Evolutionary conservation across 495 filamentous ascomycete species (phyloP).

Genomic region (Xylaria bambusicola): DNA sequence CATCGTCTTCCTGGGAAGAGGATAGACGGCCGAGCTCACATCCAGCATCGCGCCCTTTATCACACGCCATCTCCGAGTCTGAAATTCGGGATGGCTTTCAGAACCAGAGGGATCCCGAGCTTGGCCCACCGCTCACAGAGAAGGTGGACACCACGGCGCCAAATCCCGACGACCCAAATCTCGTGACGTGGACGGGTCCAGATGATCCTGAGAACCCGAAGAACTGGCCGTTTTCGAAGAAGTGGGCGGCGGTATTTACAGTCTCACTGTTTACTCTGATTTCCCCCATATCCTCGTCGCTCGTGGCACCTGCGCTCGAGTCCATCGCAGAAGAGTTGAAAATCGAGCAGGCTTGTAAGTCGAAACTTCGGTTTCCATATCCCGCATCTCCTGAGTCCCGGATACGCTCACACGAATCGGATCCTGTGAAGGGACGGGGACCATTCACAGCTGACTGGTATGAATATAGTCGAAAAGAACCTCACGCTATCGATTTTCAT

Average conservation of each 20-base stretch:
- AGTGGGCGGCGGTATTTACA: slow-evolving; percentile 66
- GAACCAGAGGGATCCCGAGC: slow-evolving; percentile 31
- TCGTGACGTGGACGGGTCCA: slow-evolving; percentile 46
- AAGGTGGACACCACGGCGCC: slow-evolving; percentile 23
- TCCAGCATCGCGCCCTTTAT: slow-evolving; percentile 22
- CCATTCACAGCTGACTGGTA: slow-evolving; percentile 6
- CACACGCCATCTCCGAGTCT: slow-evolving; percentile 18
- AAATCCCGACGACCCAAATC: slow-evolving; percentile 28
- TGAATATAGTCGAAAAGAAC: slow-evolving; percentile 48
- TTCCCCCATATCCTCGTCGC: slow-evolving; percentile 65
- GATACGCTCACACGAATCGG: too few species aligned
- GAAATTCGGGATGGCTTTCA: slow-evolving; percentile 36
- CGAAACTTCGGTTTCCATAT: slow-evolving; percentile 2
- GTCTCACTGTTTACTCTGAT: slow-evolving; percentile 68
- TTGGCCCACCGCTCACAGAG: slow-evolving; percentile 16
- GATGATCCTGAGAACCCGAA: slow-evolving; percentile 63
- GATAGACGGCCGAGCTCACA: slow-evolving; percentile 6
- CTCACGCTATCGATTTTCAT: slow-evolving; percentile 73
- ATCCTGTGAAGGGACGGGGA: too few species aligned
- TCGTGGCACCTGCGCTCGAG: slow-evolving; percentile 69
- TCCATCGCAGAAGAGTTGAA: slow-evolving; percentile 60
- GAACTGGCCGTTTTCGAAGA: slow-evolving; percentile 56
- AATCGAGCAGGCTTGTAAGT: slow-evolving; percentile 50
- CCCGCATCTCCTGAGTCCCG: too few species aligned
- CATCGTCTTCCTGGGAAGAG: not conserved